Percentiles rank a stretch among this genome's conserved stretches.
These are phyloP conservation scores for Colletotrichum tropicale DNA, from an alignment of 2,329 filamentous ascomycete species.

Conservation along the genomic window DNA sequence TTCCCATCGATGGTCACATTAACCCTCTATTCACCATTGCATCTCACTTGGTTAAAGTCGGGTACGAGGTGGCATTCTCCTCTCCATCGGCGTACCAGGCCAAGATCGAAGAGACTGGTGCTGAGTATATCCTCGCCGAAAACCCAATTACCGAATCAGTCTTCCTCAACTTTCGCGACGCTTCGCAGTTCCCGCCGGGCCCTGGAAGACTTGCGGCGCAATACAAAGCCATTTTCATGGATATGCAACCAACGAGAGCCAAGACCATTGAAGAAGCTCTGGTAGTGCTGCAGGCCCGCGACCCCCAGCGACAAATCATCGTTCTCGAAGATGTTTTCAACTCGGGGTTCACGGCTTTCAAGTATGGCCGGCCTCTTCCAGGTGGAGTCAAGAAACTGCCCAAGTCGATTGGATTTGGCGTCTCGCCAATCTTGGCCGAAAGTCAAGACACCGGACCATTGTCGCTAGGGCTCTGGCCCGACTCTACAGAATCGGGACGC, in stretches of 20 bases:
- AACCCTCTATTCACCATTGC: conserved; percentile 31
- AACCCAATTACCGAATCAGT: background rate
- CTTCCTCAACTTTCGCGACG: background rate
- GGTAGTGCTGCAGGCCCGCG: conserved; percentile 23
- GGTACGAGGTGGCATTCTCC: conserved; percentile 43
- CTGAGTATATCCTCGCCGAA: conserved; percentile 31
- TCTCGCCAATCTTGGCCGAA: conserved; percentile 30
- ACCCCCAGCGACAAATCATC: conserved; percentile 34
- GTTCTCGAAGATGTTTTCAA: conserved; percentile 34
- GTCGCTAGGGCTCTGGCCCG: conserved; percentile 32
- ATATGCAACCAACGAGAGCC: background rate
- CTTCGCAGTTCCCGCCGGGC: conserved; percentile 14
- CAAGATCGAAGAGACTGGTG: conserved; percentile 35
- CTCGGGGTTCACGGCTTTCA: conserved; percentile 32
- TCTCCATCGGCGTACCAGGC: conserved; percentile 30
- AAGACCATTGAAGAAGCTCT: conserved; percentile 15
- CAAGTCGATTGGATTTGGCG: conserved; percentile 34
- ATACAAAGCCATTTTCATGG: conserved; percentile 16
- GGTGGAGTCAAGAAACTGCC: conserved; percentile 26
- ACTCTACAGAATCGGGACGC: conserved; percentile 30
- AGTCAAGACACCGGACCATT: conserved; percentile 36
- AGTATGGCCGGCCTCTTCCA: conserved; percentile 26
- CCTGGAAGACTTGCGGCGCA: conserved; percentile 1
- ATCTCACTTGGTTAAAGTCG: conserved; percentile 31
- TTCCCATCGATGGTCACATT: conserved; percentile 24